Evolutionary conservation across 495 filamentous ascomycete species (phyloP).

Genomic region (Clavariopsis aquatica): DNA sequence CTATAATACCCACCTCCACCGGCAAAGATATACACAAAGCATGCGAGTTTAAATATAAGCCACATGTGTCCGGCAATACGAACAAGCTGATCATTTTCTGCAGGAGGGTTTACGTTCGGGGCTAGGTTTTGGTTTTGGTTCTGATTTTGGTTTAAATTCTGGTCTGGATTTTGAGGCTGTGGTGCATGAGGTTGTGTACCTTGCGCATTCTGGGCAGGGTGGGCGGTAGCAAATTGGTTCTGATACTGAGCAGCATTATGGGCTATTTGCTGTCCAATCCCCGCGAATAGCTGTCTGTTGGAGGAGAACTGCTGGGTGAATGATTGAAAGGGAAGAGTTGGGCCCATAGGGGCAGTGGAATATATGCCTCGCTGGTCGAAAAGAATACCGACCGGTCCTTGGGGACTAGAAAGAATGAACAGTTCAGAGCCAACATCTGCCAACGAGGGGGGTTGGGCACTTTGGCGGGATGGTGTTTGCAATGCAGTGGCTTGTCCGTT

Average conservation of each 20-base stretch:
- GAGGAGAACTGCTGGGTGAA: slow-evolving; percentile 34
- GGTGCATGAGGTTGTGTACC: slow-evolving; percentile 1
- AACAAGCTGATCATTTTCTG: slow-evolving; percentile 23
- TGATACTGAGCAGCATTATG: slow-evolving; percentile 11
- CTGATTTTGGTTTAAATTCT: slow-evolving; percentile 28
- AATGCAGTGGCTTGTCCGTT: not conserved
- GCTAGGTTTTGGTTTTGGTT: slow-evolving; percentile 6
- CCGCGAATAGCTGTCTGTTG: slow-evolving; percentile 32
- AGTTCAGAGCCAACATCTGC: slow-evolving; percentile 20
- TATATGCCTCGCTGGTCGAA: slow-evolving; percentile 36
- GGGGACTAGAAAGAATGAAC: slow-evolving; percentile 35
- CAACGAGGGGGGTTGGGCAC: not conserved
- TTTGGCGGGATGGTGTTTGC: not conserved
- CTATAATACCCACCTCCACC: slow-evolving; percentile 71
- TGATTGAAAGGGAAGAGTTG: slow-evolving; percentile 31
- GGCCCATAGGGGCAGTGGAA: slow-evolving; percentile 29
- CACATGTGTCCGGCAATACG: slow-evolving; percentile 55
- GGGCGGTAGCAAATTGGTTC: slow-evolving; percentile 17
- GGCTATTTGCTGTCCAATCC: slow-evolving; percentile 28
- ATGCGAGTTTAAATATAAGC: slow-evolving; percentile 73
- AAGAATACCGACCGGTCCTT: slow-evolving; percentile 35
- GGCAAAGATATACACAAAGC: slow-evolving; percentile 79
- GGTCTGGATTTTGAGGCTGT: slow-evolving; percentile 19
- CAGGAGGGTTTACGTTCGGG: slow-evolving; percentile 18
- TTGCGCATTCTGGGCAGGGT: slow-evolving; percentile 5